phyloP scores from a whole-genome alignment of 2,329 filamentous ascomycete genomes.

The Aureobasidium sp. region DNA sequence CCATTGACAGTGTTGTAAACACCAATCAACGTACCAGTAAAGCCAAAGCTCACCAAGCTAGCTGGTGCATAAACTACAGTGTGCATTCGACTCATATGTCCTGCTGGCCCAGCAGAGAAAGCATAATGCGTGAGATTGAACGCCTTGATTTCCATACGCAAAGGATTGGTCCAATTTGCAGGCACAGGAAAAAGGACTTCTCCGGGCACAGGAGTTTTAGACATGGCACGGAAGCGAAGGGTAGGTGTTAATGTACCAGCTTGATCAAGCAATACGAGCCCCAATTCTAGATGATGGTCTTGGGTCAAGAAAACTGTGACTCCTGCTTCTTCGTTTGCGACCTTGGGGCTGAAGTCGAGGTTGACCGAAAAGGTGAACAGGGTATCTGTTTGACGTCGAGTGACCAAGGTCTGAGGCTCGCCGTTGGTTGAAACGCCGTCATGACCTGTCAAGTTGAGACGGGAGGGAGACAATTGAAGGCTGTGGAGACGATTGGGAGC shows the following conservation, averaged over 20 bases:
- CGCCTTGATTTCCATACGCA: background rate
- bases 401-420: conserved; percentile 42
- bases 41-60: background rate
- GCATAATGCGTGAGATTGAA: background rate
- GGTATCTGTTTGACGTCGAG: conserved; percentile 49
- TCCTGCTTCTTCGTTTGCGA: conserved; percentile 44
- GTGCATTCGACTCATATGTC: background rate
- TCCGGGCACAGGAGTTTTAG: background rate
- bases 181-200: background rate
- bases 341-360: conserved; percentile 37
- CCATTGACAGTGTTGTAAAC: conserved; percentile 5
- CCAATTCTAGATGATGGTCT: conserved; percentile 47
- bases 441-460: conserved; percentile 46
- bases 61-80: background rate
- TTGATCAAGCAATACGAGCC: conserved; percentile 21
- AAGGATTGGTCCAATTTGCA: background rate
- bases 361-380: conserved; percentile 47
- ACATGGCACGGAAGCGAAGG: background rate
- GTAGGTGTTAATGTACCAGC: background rate
- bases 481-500: conserved; percentile 36
- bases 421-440: background rate
- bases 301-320: conserved; percentile 49
- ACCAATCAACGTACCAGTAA: background rate
- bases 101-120: background rate
- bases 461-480: conserved; percentile 44